A percentile compares a stretch with the other conserved stretches of the same genome.
Conservation (phyloP, 2,329 filamentous ascomycete species). For the Acarospora socialis region DNA sequence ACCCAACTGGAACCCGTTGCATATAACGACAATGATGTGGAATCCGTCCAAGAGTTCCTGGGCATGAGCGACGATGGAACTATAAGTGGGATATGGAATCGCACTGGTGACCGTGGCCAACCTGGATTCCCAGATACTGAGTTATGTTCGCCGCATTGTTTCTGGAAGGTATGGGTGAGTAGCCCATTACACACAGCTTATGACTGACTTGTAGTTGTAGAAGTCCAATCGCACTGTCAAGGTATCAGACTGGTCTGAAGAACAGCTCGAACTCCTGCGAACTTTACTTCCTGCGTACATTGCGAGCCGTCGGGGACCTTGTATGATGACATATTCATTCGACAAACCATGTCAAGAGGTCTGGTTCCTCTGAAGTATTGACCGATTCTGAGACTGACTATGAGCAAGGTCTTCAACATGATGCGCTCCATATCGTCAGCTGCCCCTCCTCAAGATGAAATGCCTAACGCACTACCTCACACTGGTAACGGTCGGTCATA, state of each 20-base stretch:
- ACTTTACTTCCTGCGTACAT: not conserved
- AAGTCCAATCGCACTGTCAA: conserved; percentile 1
- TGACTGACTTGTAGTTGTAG: not conserved
- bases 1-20: not conserved
- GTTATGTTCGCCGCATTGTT: conserved; percentile 11
- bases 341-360: not conserved
- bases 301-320: not conserved
- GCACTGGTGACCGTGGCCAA: too few species aligned
- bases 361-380: not conserved
- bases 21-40: not conserved
- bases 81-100: not conserved
- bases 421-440: not conserved
- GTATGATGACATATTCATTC: not conserved
- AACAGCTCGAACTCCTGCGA: not conserved
- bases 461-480: not conserved
- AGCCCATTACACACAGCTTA: not conserved
- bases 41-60: not conserved
- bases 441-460: not conserved
- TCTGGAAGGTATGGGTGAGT: conserved; percentile 10
- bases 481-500: not conserved
- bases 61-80: not conserved
- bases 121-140: conserved; percentile 10
- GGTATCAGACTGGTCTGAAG: not conserved
- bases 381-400: too few species aligned
- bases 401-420: not conserved